These are phyloP conservation scores for Aphanocladium album DNA, from an alignment of 2,329 filamentous ascomycete genomes.

Conservation along the genomic window DNA sequence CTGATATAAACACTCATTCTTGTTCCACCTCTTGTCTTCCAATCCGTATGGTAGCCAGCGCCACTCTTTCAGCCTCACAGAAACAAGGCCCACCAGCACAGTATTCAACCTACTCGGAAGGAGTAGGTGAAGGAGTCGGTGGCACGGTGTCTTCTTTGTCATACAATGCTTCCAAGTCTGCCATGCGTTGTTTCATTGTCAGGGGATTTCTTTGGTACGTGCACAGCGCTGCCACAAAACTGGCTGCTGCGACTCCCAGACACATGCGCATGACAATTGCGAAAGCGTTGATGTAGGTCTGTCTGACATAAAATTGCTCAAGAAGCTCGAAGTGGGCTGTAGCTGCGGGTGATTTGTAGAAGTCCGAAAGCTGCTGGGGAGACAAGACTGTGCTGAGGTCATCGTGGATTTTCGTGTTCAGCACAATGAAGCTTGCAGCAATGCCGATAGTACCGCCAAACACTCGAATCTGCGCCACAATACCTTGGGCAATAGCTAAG, in stretches of 20 bases:
- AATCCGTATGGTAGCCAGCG: too few relatives aligned
- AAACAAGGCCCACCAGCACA: too few relatives aligned
- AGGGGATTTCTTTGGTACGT: conserved; percentile 12
- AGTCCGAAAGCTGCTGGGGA: conserved; percentile 16
- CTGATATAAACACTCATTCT: too few relatives aligned
- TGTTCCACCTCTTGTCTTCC: too few relatives aligned
- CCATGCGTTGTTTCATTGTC: too few relatives aligned
- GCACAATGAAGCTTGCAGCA: conserved; percentile 19
- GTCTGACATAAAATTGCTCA: conserved; percentile 16
- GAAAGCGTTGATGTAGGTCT: conserved; percentile 19
- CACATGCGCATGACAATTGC: conserved; percentile 19
- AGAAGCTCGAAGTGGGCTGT: conserved; percentile 12
- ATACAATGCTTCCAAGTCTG: too few relatives aligned
- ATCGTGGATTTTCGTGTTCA: conserved; percentile 18
- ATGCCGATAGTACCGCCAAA: conserved; percentile 25
- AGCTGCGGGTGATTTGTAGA: conserved; percentile 17
- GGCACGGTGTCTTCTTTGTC: too few relatives aligned
- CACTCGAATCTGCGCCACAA: conserved; percentile 20
- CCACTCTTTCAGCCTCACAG: too few relatives aligned
- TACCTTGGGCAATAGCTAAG: conserved; percentile 18
- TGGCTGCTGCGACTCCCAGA: conserved; percentile 15
- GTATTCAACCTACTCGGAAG: too few relatives aligned
- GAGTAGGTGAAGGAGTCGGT: too few relatives aligned
- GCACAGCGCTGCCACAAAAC: conserved; percentile 14
- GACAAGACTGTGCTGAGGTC: conserved; percentile 14